These are phyloP conservation scores for Camellia lanceoleosa DNA, from an alignment of 148 eudicot species.

Conservation along the genomic window DNA sequence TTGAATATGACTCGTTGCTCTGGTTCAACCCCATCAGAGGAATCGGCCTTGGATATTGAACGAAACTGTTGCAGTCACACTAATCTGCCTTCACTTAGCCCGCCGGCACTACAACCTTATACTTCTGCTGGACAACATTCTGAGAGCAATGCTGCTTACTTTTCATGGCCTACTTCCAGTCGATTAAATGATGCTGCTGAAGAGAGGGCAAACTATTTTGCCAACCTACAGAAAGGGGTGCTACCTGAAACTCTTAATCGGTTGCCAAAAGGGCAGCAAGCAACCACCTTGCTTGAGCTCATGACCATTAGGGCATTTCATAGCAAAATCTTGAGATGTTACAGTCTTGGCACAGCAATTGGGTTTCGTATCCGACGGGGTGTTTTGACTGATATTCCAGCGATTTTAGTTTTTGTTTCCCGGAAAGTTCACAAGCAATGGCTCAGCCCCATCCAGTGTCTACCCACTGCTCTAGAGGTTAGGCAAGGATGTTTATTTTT, in stretches of 20 bases:
- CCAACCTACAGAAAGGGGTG: conserved; percentile 90
- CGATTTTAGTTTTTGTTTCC: conserved; percentile 92
- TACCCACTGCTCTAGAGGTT: conserved; percentile 92
- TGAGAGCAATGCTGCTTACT: conserved; percentile 85
- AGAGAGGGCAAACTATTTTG: conserved; percentile 91
- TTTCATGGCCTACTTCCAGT: conserved; percentile 93
- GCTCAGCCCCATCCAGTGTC: conserved; percentile 86
- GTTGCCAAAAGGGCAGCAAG: conserved; percentile 86
- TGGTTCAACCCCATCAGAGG: conserved; percentile 85
- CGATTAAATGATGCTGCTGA: conserved; percentile 86
- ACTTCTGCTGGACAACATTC: conserved; percentile 86
- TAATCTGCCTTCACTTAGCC: conserved; percentile 64
- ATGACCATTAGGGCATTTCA: conserved; percentile 98
- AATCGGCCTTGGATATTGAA: conserved; percentile 84
- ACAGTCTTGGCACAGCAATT: conserved; percentile 96
- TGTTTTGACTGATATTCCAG: conserved; percentile 86
- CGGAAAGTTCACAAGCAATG: conserved; percentile 97
- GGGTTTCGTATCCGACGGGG: conserved; percentile 89
- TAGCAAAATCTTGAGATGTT: conserved; percentile 92
- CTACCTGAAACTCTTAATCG: conserved; percentile 70
- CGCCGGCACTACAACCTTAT: conserved; percentile 84
- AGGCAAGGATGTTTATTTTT: conserved; percentile 8
- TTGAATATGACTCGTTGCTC: conserved; percentile 42
- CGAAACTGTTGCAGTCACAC: conserved; percentile 55
- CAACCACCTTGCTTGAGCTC: conserved; percentile 84